phyloP scores from a whole-genome alignment of 2,329 filamentous ascomycete genomes.

The Rutstroemia sp. region DNA sequence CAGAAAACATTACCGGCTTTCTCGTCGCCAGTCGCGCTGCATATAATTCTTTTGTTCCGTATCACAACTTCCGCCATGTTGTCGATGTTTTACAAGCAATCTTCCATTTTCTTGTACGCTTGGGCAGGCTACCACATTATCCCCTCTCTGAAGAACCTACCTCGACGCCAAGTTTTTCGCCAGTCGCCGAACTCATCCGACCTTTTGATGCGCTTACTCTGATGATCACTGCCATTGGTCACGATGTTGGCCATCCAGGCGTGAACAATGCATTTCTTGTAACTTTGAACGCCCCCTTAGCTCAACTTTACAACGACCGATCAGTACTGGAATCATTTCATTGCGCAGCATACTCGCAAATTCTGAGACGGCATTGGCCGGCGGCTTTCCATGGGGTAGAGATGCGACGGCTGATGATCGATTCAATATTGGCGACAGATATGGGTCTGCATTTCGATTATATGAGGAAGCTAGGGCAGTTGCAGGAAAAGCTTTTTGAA shows the following conservation, averaged over 20 bases:
- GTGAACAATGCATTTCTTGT: slow-evolving; percentile 97
- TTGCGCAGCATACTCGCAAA: slow-evolving; percentile 93
- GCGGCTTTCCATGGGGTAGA: slow-evolving; percentile 67
- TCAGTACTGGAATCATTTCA: slow-evolving; percentile 97
- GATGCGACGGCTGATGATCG: slow-evolving; percentile 89
- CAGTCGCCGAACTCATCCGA: slow-evolving; percentile 67
- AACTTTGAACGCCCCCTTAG: slow-evolving; percentile 83
- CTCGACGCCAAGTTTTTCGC: slow-evolving; percentile 39
- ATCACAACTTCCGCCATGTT: slow-evolving; percentile 97
- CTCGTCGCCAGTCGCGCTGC: slow-evolving; percentile 81
- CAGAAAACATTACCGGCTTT: slow-evolving; percentile 77
- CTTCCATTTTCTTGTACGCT: slow-evolving; percentile 79
- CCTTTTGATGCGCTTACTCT: slow-evolving; percentile 86
- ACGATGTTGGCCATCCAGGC: slow-evolving; percentile 94
- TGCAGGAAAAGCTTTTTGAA: slow-evolving; percentile 70
- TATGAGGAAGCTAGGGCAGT: slow-evolving; percentile 77
- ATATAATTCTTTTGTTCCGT: slow-evolving; percentile 95
- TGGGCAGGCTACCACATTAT: slow-evolving; percentile 69
- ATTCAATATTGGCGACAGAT: slow-evolving; percentile 93
- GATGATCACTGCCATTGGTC: slow-evolving; percentile 91
- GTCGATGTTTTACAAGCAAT: slow-evolving; percentile 92
- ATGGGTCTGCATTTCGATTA: slow-evolving; percentile 98
- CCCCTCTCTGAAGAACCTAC: slow-evolving; percentile 29
- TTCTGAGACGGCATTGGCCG: slow-evolving; percentile 88
- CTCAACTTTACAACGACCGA: slow-evolving; percentile 92